These are phyloP conservation scores for Wickerhamomyces chaumierensis DNA, from an alignment of 805 yeast genomes.

Conservation along the genomic window DNA sequence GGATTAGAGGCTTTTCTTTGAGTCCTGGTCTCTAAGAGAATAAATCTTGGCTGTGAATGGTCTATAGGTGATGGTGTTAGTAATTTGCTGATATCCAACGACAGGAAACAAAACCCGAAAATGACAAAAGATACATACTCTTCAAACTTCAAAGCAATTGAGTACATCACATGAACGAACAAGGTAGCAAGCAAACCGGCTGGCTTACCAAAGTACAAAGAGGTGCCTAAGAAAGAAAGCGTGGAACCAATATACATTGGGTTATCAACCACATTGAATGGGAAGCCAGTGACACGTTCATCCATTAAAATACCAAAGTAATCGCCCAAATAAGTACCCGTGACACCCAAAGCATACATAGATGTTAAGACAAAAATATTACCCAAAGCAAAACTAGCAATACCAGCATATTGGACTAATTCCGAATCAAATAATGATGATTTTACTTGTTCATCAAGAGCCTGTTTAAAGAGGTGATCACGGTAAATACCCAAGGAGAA, in stretches of 20 bases:
- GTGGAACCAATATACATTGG: conserved; percentile 97
- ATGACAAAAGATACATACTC: conserved; percentile 30
- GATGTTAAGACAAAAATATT: conserved; percentile 72
- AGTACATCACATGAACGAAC: conserved; percentile 73
- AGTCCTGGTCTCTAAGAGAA: conserved; percentile 40
- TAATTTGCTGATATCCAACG: not conserved
- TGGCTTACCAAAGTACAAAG: conserved; percentile 80
- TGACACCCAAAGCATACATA: conserved; percentile 88
- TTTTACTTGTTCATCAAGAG: conserved; percentile 62
- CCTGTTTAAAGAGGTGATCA: conserved; percentile 63
- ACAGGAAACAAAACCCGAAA: too few species aligned
- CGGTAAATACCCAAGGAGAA: conserved; percentile 78
- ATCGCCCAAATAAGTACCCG: conserved; percentile 95
- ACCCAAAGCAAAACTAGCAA: conserved; percentile 49
- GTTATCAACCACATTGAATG: conserved; percentile 81
- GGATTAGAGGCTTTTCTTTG: conserved; percentile 12
- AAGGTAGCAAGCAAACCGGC: conserved; percentile 70
- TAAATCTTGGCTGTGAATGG: conserved; percentile 93
- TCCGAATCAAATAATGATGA: conserved; percentile 38
- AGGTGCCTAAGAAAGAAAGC: conserved; percentile 82
- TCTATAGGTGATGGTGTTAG: conserved; percentile 14
- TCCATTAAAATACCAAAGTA: conserved; percentile 94
- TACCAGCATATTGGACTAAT: conserved; percentile 40
- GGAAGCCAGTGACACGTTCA: conserved; percentile 82
- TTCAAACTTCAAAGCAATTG: conserved; percentile 75